phyloP scores from a whole-genome alignment of 176 grass and related monocot genomes.

The Phragmites australis region DNA sequence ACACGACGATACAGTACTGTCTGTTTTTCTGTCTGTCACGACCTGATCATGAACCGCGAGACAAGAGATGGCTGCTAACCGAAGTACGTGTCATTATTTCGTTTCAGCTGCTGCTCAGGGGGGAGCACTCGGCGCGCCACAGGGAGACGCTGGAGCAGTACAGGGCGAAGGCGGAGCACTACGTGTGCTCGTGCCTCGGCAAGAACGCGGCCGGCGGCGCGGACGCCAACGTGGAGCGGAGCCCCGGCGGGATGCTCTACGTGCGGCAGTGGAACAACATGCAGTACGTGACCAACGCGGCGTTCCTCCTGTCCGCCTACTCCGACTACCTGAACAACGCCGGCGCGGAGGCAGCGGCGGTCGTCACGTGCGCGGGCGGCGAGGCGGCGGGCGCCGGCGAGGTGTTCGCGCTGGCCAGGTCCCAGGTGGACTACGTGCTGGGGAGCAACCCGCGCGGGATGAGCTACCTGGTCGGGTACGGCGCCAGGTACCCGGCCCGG shows the following conservation, averaged over 20 bases:
- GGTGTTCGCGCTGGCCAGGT: conserved; percentile 41
- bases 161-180: conserved; percentile 61
- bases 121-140: conserved; percentile 38
- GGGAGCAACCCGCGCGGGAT: conserved; percentile 64
- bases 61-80: background rate
- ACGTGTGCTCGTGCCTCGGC: conserved; percentile 54
- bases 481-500: conserved; percentile 46
- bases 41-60: background rate
- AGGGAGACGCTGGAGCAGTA: conserved; percentile 50
- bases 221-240: conserved; percentile 48
- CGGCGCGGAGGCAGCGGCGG: too few relatives aligned
- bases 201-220: conserved; percentile 33
- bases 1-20: too few relatives aligned
- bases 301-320: conserved; percentile 67
- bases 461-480: conserved; percentile 84
- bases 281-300: conserved; percentile 71
- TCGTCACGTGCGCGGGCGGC: conserved; percentile 17
- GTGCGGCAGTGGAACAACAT: conserved; percentile 83
- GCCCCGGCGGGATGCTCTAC: conserved; percentile 65
- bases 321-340: conserved; percentile 45
- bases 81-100: too few relatives aligned
- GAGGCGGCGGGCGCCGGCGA: conserved; percentile 5
- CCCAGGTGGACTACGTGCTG: conserved; percentile 71
- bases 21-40: too few relatives aligned
- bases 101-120: conserved; percentile 35